phyloP scores from a whole-genome alignment of 176 grass and related monocot genomes.

The Stipa capillata region DNA sequence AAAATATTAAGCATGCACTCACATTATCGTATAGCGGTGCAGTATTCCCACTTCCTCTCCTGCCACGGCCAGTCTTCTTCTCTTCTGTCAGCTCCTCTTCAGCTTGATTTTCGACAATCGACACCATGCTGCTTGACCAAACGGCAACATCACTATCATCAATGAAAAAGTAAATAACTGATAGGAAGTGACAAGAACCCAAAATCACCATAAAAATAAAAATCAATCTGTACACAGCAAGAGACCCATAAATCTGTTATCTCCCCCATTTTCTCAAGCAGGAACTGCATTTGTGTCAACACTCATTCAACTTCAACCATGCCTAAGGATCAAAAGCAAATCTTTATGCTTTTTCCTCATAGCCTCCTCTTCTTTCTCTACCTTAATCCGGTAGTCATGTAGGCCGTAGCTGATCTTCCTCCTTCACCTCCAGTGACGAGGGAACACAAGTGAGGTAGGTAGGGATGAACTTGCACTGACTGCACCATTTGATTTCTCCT shows the following conservation, averaged over 20 bases:
- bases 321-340: not conserved
- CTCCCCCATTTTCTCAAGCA: not conserved
- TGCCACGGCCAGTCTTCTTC: not conserved
- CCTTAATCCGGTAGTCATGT: not conserved
- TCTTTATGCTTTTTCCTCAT: not conserved
- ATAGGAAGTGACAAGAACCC: not conserved
- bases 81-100: not conserved
- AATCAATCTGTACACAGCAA: not conserved
- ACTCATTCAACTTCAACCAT: not conserved
- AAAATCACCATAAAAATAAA: not conserved
- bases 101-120: not conserved
- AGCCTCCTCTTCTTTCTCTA: not conserved
- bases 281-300: not conserved
- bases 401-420: not conserved
- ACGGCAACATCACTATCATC: not conserved
- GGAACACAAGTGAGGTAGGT: not conserved
- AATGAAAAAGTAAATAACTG: not conserved
- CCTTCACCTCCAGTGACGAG: not conserved
- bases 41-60: not conserved
- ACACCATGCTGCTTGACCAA: not conserved
- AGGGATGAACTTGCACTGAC: not conserved
- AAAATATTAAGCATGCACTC: not conserved
- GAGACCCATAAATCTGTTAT: not conserved
- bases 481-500: not conserved
- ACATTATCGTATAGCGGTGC: not conserved